These are phyloP conservation scores for Solanum boliviense DNA, from an alignment of 257 asterid species.

Conservation along the genomic window DNA sequence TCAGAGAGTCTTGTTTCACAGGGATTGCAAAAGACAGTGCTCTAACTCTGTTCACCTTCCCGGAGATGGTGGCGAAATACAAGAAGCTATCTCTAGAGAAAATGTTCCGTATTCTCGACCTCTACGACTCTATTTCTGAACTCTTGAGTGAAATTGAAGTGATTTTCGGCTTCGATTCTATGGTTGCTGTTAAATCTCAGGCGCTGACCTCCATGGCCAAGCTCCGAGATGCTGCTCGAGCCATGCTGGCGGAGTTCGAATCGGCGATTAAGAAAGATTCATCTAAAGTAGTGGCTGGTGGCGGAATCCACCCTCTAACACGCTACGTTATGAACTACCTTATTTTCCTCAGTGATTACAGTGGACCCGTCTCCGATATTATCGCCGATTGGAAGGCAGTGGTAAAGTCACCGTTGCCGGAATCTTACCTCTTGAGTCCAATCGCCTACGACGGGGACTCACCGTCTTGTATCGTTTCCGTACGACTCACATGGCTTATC, in stretches of 20 bases:
- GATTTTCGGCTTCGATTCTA: conserved; percentile 41
- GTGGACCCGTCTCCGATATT: conserved; percentile 63
- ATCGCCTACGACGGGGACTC: conserved; percentile 10
- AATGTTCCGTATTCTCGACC: conserved; percentile 60
- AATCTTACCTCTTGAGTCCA: conserved; percentile 45
- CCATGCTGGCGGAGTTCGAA: conserved; percentile 56
- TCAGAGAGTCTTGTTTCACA: conserved; percentile 48
- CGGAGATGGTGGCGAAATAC: conserved; percentile 41
- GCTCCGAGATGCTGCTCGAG: conserved; percentile 56
- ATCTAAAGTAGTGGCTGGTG: conserved; percentile 42
- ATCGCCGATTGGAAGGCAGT: conserved; percentile 40
- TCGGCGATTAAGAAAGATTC: conserved; percentile 73
- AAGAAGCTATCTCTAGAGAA: conserved; percentile 74
- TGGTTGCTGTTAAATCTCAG: conserved; percentile 38
- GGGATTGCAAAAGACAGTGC: conserved; percentile 55
- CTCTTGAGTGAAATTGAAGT: conserved; percentile 56
- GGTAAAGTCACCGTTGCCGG: conserved; percentile 45
- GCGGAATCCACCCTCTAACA: conserved; percentile 76
- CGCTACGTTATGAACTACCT: conserved; percentile 91
- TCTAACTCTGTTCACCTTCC: conserved; percentile 31
- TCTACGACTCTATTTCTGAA: conserved; percentile 58
- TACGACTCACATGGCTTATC: conserved; percentile 63
- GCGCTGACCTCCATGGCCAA: conserved; percentile 48
- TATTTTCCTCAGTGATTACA: conserved; percentile 63
- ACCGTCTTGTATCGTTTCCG: conserved; percentile 28